Percentiles rank a stretch among this genome's conserved stretches.
phyloP scores from a whole-genome alignment of 2,329 filamentous ascomycete species.

The Diplocarpon rosae region DNA sequence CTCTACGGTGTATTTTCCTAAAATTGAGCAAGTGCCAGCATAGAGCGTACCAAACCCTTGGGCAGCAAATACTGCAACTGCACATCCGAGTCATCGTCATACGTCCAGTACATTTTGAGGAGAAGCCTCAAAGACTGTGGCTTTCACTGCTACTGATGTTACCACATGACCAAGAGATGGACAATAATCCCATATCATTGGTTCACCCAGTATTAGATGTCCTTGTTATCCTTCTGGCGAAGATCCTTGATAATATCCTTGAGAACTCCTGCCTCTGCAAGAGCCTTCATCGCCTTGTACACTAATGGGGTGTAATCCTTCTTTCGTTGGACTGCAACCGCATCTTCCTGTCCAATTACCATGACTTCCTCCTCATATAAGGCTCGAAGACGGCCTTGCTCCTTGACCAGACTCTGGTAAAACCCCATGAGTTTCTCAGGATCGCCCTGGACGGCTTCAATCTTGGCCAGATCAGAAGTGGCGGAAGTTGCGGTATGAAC shows the following conservation, averaged over 20 bases:
- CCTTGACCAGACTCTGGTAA: slow-evolving; percentile 30
- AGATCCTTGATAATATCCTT: slow-evolving; percentile 28
- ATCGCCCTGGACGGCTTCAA: slow-evolving; percentile 12
- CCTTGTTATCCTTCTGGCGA: not conserved
- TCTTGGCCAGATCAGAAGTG: slow-evolving; percentile 1
- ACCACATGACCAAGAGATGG: too few relatives aligned
- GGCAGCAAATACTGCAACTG: too few relatives aligned
- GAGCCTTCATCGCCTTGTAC: slow-evolving; percentile 55
- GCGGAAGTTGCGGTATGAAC: not conserved
- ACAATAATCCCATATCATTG: too few relatives aligned
- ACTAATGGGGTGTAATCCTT: slow-evolving; percentile 61
- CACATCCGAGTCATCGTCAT: too few relatives aligned
- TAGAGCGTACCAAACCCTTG: too few relatives aligned
- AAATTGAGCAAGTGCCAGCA: too few relatives aligned
- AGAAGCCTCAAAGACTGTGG: too few relatives aligned
- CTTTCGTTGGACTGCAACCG: slow-evolving; percentile 42
- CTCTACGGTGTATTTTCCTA: too few relatives aligned
- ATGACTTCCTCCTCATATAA: slow-evolving; percentile 39
- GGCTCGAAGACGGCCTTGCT: slow-evolving; percentile 33
- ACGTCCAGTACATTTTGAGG: too few relatives aligned
- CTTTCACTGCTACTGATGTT: too few relatives aligned
- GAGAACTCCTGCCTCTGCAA: slow-evolving; percentile 57
- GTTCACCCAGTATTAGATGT: too few relatives aligned
- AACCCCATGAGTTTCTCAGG: slow-evolving; percentile 27
- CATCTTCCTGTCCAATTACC: slow-evolving; percentile 36